Evolutionary conservation across 495 filamentous ascomycete species (phyloP), one percentile per base, ranked within the genome.

Genomic region (Xylaria telfairii): DNA sequence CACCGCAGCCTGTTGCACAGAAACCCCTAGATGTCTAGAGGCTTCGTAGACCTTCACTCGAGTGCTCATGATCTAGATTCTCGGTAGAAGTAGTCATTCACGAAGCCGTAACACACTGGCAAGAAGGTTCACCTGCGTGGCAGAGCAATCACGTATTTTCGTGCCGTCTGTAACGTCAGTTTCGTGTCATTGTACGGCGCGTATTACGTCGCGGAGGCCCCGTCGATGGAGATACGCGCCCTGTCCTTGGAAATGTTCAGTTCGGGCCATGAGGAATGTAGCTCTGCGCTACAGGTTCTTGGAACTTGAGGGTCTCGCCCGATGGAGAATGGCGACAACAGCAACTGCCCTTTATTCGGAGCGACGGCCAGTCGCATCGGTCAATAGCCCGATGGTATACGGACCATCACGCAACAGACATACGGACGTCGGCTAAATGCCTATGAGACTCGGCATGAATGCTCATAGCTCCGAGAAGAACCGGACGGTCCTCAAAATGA

Each of bases 21-120:
- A 17, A 28, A 30, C 13, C 19, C 17, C 62, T 51, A 13, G 44
- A 13, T 9, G 24, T 42, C 19, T 0, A 65, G 26, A 51, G 42
- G 6, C 21, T 19, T 39, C 21, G 62, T 65, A 51, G 19, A 46
- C 9, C 44, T 19, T 59, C 19, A 30, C 67, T 41, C 19, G 0
- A 51, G 54, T 64, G 44, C 44, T 51, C 15, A 24, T 63, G 57
- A 44, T 54, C n/a, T 42, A 1, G 32, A 34, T 54, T 54, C 34
- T 63, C 10, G n/a, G n/a, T 46, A 7, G n/a, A 41, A 51, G 56
- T 44, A 49, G 28, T 39, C 17, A 21, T 8, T 19, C 5, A 37
- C 56, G 56, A 59, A 59, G 56, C 32, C 42, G 15, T 26, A 9
- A 21, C 8, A 39, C 56, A 54, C 10, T 39, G 32, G 19, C 39